Evolutionary conservation across 169 alveolate species (phyloP).

Genomic region (Plasmodium vivax): DNA sequence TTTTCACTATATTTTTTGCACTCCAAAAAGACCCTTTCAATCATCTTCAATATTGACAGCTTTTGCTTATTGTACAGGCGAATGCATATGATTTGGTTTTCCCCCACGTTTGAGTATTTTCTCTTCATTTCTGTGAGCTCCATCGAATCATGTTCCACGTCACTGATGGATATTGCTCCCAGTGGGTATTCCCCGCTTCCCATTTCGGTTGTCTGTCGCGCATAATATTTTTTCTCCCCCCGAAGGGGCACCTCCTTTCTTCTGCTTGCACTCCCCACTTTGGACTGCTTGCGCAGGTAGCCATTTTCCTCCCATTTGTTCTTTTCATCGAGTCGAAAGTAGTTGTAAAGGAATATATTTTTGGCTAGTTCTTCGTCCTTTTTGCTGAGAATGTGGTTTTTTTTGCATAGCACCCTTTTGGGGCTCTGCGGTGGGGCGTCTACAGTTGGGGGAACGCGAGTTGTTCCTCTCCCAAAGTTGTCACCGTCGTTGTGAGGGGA

Average conservation of each 20-base stretch:
- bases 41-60: slow-evolving; percentile 10
- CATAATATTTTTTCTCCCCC: not conserved
- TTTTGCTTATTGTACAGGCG: slow-evolving; percentile 25
- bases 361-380: slow-evolving; percentile 29
- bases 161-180: not conserved
- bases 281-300: not conserved
- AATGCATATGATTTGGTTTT: slow-evolving; percentile 27
- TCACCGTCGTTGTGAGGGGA: not conserved
- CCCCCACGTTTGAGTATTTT: not conserved
- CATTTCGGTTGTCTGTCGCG: not conserved
- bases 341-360: slow-evolving; percentile 13
- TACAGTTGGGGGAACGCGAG: not conserved
- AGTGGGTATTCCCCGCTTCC: not conserved
- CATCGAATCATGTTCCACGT: not conserved
- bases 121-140: not conserved
- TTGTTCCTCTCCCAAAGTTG: not conserved
- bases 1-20: slow-evolving; percentile 74
- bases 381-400: not conserved
- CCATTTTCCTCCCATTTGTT: slow-evolving; percentile 15
- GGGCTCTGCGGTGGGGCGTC: not conserved
- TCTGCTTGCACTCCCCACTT: not conserved
- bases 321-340: not conserved
- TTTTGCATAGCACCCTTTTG: not conserved
- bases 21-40: slow-evolving; percentile 63
- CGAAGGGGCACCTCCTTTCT: not conserved